Percentiles rank a stretch among this genome's conserved stretches.
Conservation (phyloP, 78 protist species). For the Salpingoeca rosetta region DNA sequence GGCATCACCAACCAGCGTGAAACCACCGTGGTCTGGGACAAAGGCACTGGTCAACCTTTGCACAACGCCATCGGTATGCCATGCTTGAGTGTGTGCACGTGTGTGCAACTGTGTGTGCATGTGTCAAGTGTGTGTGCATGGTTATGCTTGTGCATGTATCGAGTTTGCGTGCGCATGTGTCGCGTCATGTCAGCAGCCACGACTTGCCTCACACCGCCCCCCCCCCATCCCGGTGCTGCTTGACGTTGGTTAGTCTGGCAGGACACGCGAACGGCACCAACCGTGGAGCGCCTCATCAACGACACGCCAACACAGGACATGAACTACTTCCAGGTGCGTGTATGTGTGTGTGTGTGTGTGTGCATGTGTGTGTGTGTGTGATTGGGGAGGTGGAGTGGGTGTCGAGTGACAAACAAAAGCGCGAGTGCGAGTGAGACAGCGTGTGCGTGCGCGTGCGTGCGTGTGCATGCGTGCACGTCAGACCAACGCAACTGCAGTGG, state of each 20-base stretch:
- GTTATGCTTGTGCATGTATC: background rate
- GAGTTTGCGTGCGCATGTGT: background rate
- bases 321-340: background rate
- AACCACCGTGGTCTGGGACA: conserved; percentile 88
- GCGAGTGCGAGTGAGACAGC: too few relatives aligned
- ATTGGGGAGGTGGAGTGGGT: too few relatives aligned
- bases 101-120: background rate
- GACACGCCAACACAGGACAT: background rate
- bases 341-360: too few relatives aligned
- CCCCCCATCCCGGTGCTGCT: background rate
- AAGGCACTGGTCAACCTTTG: conserved; percentile 75
- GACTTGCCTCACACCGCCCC: background rate
- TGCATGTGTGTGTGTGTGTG: too few relatives aligned
- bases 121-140: background rate
- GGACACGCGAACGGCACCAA: conserved; percentile 41
- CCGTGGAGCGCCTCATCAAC: conserved; percentile 20
- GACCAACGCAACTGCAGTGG: too few relatives aligned
- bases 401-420: too few relatives aligned
- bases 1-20: conserved; percentile 97
- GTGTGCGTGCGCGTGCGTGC: too few relatives aligned
- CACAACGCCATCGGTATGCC: conserved; percentile 76
- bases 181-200: background rate
- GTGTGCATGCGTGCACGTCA: too few relatives aligned
- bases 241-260: conserved; percentile 40
- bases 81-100: background rate